A percentile compares a stretch with the other conserved stretches of the same genome.
These are phyloP conservation scores for Lentinus tigrinus DNA, from an alignment of 768 basidiomycete species.

Conservation along the genomic window DNA sequence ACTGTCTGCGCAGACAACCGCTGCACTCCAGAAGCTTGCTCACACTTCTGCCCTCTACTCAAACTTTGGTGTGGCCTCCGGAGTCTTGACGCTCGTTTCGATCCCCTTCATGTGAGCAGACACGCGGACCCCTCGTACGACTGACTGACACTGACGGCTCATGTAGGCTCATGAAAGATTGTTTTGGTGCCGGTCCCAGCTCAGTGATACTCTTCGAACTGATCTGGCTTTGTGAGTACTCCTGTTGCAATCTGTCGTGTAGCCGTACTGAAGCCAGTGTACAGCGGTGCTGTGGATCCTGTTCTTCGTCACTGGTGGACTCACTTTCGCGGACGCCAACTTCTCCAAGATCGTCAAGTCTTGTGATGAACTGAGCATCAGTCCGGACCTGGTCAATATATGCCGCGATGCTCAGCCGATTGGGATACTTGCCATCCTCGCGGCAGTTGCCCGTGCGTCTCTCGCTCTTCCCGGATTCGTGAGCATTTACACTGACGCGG, in stretches of 20 bases:
- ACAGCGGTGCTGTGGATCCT: conserved; percentile 6
- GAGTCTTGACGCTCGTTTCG: too few species aligned
- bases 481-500: too few species aligned
- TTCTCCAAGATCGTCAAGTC: not conserved
- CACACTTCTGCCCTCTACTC: not conserved
- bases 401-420: too few species aligned
- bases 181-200: too few species aligned
- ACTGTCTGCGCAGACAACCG: conserved; percentile 7
- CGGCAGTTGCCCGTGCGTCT: too few species aligned
- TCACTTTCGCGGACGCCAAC: conserved; percentile 4
- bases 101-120: too few species aligned
- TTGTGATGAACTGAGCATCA: too few species aligned
- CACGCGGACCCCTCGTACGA: not conserved
- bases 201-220: conserved; percentile 3
- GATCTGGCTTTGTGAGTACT: conserved; percentile 1
- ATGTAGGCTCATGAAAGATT: too few species aligned
- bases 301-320: conserved; percentile 4
- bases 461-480: too few species aligned
- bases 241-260: not conserved
- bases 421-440: too few species aligned
- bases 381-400: too few species aligned
- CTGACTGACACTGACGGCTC: not conserved
- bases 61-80: not conserved
- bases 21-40: not conserved
- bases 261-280: not conserved